A percentile compares a stretch with the other conserved stretches of the same genome.
Evolutionary conservation across 495 filamentous ascomycete genomes (phyloP).

Genomic region (Letharia lupina): DNA sequence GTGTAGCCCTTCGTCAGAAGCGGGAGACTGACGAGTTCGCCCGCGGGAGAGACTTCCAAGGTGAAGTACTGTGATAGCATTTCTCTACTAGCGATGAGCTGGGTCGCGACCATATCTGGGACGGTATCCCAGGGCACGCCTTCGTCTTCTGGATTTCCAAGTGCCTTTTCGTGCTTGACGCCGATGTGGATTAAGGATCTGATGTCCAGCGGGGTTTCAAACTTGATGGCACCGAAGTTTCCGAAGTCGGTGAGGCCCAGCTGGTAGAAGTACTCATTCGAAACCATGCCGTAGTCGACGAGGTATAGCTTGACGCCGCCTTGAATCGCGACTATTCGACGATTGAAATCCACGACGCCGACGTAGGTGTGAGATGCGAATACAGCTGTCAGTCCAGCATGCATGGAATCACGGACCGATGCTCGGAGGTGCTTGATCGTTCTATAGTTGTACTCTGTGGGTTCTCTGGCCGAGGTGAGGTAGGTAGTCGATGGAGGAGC

Average conservation of each 20-base stretch:
- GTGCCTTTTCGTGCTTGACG: conserved; percentile 52
- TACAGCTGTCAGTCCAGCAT: conserved; percentile 80
- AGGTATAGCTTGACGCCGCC: conserved; percentile 87
- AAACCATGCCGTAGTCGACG: conserved; percentile 85
- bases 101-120: conserved; percentile 49
- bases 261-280: conserved; percentile 94
- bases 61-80: conserved; percentile 94
- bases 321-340: conserved; percentile 86
- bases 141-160: conserved; percentile 33
- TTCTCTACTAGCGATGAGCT: conserved; percentile 64
- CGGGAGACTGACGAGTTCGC: conserved; percentile 70
- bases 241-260: conserved; percentile 92
- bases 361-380: conserved; percentile 90
- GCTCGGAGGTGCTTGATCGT: conserved; percentile 77
- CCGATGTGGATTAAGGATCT: conserved; percentile 63
- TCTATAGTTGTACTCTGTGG: conserved; percentile 58
- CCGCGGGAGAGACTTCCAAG: conserved; percentile 68
- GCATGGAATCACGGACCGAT: conserved; percentile 73
- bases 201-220: conserved; percentile 67
- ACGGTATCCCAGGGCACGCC: conserved; percentile 60
- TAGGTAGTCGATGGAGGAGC: conserved; percentile 42
- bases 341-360: conserved; percentile 79
- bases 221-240: conserved; percentile 80
- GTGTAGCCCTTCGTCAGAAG: conserved; percentile 83
- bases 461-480: conserved; percentile 59